A percentile compares a stretch with the other conserved stretches of the same genome.
Conservation (phyloP, 371 early-diverging fungal genomes). For the Mycotypha africana region DNA sequence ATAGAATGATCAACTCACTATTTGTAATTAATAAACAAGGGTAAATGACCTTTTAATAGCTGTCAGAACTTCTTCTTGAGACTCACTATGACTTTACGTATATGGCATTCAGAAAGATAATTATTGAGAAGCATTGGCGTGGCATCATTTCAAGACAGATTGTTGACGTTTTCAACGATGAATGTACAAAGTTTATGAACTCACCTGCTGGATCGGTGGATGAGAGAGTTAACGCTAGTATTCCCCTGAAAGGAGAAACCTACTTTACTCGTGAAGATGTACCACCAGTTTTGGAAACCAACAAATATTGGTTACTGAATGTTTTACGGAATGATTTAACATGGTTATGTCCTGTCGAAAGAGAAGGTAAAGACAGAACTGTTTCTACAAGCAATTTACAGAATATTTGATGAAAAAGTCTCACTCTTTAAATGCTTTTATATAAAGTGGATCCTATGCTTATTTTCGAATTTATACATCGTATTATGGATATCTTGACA, state of each 20-base stretch:
- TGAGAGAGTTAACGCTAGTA: conserved; percentile 11
- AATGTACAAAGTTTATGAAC: conserved; percentile 50
- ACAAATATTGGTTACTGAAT: conserved; percentile 65
- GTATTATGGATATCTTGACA: conserved; percentile 70
- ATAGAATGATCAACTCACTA: conserved; percentile 58
- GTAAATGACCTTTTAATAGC: too few relatives aligned
- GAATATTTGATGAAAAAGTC: too few relatives aligned
- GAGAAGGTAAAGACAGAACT: conserved; percentile 67
- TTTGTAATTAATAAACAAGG: conserved; percentile 62
- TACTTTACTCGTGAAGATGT: conserved; percentile 56
- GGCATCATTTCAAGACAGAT: conserved; percentile 64
- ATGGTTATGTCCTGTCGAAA: conserved; percentile 67
- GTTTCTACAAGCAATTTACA: too few relatives aligned
- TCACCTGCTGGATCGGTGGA: conserved; percentile 32
- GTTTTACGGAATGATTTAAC: conserved; percentile 64
- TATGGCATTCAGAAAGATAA: conserved; percentile 44
- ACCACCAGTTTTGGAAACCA: conserved; percentile 61
- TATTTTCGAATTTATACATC: conserved; percentile 83
- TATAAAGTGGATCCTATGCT: conserved; percentile 74
- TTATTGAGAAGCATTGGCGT: conserved; percentile 88
- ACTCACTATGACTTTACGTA: too few relatives aligned
- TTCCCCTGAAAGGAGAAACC: conserved; percentile 23
- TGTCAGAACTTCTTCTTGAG: too few relatives aligned
- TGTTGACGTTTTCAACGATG: conserved; percentile 65
- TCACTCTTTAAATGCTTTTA: too few relatives aligned